Percentiles rank a stretch among this genome's conserved stretches.
Conservation (phyloP, 257 asterid genomes). For the Petrea volubilis region DNA sequence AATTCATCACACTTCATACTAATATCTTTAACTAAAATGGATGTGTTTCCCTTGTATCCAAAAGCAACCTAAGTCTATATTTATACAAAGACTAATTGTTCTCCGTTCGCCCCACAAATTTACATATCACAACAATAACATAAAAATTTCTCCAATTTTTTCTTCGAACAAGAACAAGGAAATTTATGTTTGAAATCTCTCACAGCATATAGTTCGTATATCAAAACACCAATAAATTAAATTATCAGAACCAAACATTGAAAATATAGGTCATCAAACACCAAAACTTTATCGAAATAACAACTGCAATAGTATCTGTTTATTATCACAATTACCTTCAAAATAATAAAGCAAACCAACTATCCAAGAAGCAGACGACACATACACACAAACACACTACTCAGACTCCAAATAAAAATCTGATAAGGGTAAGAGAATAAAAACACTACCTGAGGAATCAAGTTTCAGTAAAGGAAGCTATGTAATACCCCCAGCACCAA, state of each 20-base stretch:
- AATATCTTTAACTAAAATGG: too few species aligned
- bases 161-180: neutral
- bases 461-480: conserved; percentile 10
- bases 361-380: neutral
- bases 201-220: neutral
- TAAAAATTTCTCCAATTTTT: neutral
- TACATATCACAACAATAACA: neutral
- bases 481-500: conserved; percentile 5
- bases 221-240: neutral
- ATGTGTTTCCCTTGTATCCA: too few species aligned
- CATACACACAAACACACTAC: neutral
- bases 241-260: neutral
- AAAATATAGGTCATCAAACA: neutral
- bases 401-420: neutral
- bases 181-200: neutral
- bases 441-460: conserved; percentile 11
- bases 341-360: neutral
- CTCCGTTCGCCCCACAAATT: neutral
- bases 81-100: neutral
- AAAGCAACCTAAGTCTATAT: too few species aligned
- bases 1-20: too few species aligned
- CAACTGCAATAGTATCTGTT: too few species aligned
- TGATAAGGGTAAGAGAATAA: neutral
- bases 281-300: neutral
- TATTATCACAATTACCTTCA: too few species aligned